Evolutionary conservation across 176 grass and related monocot genomes (phyloP), one percentile per base, ranked within the genome.

Genomic region (Rhynchospora tenuis): DNA sequence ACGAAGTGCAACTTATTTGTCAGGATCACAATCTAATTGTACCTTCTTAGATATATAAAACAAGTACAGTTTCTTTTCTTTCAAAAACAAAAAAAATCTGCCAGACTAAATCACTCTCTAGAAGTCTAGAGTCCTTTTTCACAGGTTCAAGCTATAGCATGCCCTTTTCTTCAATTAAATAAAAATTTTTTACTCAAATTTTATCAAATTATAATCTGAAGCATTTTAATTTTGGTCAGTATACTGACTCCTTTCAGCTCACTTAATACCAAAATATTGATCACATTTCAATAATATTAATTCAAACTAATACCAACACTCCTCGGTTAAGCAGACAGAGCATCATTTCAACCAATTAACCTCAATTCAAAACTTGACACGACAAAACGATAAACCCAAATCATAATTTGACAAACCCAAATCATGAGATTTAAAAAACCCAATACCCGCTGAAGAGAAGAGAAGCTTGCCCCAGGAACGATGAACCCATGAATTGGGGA

Each of bases 391-490:
- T n/a, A n/a, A n/a, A n/a, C n/a, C n/a, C n/a, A n/a, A n/a, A n/a
- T n/a, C n/a, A n/a, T n/a, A n/a, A n/a, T n/a, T n/a, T n/a, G n/a
- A n/a, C n/a, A n/a, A n/a, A n/a, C n/a, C n/a, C n/a, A n/a, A n/a
- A n/a, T n/a, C n/a, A n/a, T n/a, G n/a, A n/a, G n/a, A n/a, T n/a
- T n/a, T n/a, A n/a, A n/a, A n/a, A n/a, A n/a, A n/a, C n/a, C n/a
- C n/a, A n/a, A n/a, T n/a, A 94, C 96, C 96, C 71, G 96, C 90
- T 16, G 86, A 88, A 29, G 93, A 98, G 91, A 98, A 95, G 82
- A 98, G 55, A 23, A 95, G 26, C 86, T 99, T 95, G 48, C 96
- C 96, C 91, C 93, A 95, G 2, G 80, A 89, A 28, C 86, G 82
- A 69, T 95, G 92, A 70, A 99, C 29, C 14, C 89, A 65, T 0